Base-by-base conservation (phyloP, 2,329 filamentous ascomycete species). In the Claviceps fusiformis region DNA sequence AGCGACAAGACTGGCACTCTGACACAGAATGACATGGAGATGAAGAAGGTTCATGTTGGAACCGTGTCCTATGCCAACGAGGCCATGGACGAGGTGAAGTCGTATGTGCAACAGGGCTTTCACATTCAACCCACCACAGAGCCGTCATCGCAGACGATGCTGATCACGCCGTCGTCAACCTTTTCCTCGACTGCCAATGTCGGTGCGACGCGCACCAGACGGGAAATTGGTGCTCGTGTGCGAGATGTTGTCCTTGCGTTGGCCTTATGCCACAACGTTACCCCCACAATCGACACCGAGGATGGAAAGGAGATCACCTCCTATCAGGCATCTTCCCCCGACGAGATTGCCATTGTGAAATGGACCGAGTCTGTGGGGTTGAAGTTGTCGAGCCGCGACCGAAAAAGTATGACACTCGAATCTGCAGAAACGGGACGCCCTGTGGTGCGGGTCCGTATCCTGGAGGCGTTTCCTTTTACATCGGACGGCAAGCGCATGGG, bases 401-500 rank as follows among this genome's bases (percentile, higher is more conserved):
- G 95, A 47, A 89, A 87, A 67, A 83, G 80, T 47, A 96, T 98
- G 75, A 76, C 83, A 3, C 77, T 98, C 3, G 85, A 91, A 64
- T 92, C 85, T 4, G 82, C 86, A 1, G 82, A 86, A 54, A 87
- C 82, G 3, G 84, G 86, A 24, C 80, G 85, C 52, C 73, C 81
- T 0, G 86, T 93, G 3, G 89, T 98, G 31, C 85, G 85, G 29
- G 92, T 95, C 31, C 83, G 85, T 55, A 95, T 98, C 51, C 77
- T 97, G 4, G 92, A 97, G 48, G 83, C 97, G 2, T 98, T 98
- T 63, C 95, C 95, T 0, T 98, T 98, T 67, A 98, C 93, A 0
- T 96, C 91, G 0, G 93, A 97, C 61, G 92, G 92, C 61, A 98
- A 98, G 71, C 83, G 93, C 53, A 98, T 98, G 93, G 93, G 95